A percentile compares a stretch with the other conserved stretches of the same genome.
Conservation (phyloP, 331 rosid species). For the Quercus phellos region DNA sequence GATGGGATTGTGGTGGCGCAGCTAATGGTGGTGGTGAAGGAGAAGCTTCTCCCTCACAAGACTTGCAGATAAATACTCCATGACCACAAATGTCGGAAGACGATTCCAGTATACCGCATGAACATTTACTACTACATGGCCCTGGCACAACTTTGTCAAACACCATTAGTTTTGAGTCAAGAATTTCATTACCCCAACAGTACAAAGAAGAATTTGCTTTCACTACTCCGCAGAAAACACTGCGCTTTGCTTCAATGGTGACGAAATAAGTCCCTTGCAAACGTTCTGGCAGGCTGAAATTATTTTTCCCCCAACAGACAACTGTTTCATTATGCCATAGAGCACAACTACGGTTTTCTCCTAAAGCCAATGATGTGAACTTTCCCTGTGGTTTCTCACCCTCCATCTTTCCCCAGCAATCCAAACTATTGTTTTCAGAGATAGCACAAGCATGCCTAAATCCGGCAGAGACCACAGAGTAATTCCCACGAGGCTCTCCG, state of each 20-base stretch:
- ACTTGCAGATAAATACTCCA: constrained; percentile 36
- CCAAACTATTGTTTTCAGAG: constrained; percentile 21
- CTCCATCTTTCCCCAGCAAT: constrained; percentile 63
- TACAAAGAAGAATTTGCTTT: constrained; percentile 33
- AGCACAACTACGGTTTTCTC: constrained; percentile 64
- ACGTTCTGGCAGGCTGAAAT: constrained; percentile 46
- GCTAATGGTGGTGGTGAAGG: not conserved
- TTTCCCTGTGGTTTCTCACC: constrained; percentile 39
- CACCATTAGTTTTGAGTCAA: constrained; percentile 33
- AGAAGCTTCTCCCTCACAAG: not conserved
- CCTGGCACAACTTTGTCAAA: constrained; percentile 64
- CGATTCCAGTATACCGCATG: constrained; percentile 18
- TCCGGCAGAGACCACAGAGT: constrained; percentile 46
- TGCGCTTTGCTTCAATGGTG: constrained; percentile 52
- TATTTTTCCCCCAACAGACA: constrained; percentile 70
- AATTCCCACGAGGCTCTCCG: constrained; percentile 21
- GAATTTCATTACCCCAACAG: constrained; percentile 64
- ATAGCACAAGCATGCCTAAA: constrained; percentile 64
- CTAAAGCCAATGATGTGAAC: constrained; percentile 69
- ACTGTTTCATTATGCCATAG: constrained; percentile 29
- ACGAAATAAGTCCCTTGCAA: constrained; percentile 29
- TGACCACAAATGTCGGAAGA: constrained; percentile 28
- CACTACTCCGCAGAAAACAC: constrained; percentile 63
- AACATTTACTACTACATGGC: constrained; percentile 52
- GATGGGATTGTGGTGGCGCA: not conserved